Base-by-base conservation (phyloP, 805 yeast species). In the Brettanomyces bruxellensis region DNA sequence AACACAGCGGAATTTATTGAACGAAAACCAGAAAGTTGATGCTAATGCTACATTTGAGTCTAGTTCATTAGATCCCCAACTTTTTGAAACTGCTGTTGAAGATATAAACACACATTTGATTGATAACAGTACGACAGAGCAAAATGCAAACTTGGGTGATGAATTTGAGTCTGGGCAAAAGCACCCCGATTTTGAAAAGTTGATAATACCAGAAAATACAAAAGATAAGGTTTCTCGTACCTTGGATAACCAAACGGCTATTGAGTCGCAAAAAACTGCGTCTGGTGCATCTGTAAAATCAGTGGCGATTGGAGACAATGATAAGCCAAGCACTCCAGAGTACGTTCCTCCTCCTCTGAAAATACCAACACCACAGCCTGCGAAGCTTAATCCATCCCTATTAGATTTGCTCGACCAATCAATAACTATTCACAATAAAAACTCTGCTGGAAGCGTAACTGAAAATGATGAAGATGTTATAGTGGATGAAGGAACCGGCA, bases 281-380 rank as follows among this genome's bases (percentile, higher is more conserved):
- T 22, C 44, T 8, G 34, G 3, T 34, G 22, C 12, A 12, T 12
- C 12, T 18, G 12, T 18, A 30, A 13, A 41, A 41, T 12, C 44
- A 39, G 18, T 38, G 43, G 11, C 9, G n/a, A 12, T 24, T 23
- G 5, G 23, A 18, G 38, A 12, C 5, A 32, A 38, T 8, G 51
- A 48, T 13, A 51, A 49, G 23, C 38, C 45, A 5, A 34, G 45
- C 5, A 41, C 55, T 4, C 57, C 57, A n/a, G 13, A 35, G 23
- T n/a, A 35, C n/a, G 32, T 35, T 35, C 38, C 38, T 7, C 23
- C 14, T 8, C 51, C 55, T 2, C 34, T 49, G n/a, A 43, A 37
- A 18, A 48, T 43, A 12, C 52, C 49, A 5, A 52, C 58, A 3
- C 59, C 64, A 2, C 59, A 60, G 40, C 61, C 65, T 8, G 57